phyloP scores from a whole-genome alignment of 1,284 basidiomycete species.

The Prillingera fragicola region DNA sequence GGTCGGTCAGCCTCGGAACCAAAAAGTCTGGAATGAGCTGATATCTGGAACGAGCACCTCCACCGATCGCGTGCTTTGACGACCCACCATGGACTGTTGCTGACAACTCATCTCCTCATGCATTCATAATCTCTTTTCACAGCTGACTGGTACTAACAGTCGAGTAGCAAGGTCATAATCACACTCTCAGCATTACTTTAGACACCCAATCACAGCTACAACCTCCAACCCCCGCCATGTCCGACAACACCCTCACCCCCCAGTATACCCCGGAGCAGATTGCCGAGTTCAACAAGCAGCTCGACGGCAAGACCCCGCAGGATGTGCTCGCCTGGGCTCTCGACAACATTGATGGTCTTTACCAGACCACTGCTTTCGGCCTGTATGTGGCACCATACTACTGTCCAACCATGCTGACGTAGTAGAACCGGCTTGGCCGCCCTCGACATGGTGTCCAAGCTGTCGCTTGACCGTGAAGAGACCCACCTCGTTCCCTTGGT shows the following conservation, averaged over 20 bases:
- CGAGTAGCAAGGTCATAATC: too few relatives aligned
- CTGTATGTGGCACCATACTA: conserved; percentile 51
- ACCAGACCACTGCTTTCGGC: conserved; percentile 91
- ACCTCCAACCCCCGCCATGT: conserved; percentile 8
- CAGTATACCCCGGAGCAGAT: conserved; percentile 64
- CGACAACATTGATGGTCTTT: conserved; percentile 62
- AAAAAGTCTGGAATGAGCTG: too few relatives aligned
- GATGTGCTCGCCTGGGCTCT: conserved; percentile 79
- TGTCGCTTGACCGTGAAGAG: conserved; percentile 50
- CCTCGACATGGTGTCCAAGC: conserved; percentile 83
- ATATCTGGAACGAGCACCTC: too few relatives aligned
- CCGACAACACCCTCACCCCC: conserved; percentile 39
- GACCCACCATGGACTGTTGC: not conserved
- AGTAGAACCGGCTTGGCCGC: conserved; percentile 73
- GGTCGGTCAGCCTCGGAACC: too few relatives aligned
- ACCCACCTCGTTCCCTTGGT: conserved; percentile 50
- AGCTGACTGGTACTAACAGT: too few relatives aligned
- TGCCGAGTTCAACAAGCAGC: conserved; percentile 64
- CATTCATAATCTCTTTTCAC: not conserved
- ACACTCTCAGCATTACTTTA: too few relatives aligned
- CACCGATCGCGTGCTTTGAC: too few relatives aligned
- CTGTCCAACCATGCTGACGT: too few relatives aligned
- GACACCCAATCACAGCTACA: not conserved
- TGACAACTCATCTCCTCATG: not conserved
- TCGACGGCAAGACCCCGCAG: conserved; percentile 65